phyloP scores from a whole-genome alignment of 345 rosid genomes.

The Tarenaya hassleriana region DNA sequence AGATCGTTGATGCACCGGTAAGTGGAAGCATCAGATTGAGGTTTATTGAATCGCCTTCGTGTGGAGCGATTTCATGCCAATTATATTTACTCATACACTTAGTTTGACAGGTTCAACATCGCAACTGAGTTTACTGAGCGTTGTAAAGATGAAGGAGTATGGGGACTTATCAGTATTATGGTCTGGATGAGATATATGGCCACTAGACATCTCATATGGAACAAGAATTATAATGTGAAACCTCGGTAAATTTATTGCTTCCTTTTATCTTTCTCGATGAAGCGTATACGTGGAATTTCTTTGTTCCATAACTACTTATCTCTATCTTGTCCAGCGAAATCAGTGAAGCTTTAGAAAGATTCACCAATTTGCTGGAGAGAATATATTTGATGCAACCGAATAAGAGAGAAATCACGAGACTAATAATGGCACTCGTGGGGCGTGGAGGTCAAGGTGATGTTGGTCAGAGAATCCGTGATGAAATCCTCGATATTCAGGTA shows the following conservation, averaged over 20 bases:
- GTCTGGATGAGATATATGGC: slow-evolving; percentile 99
- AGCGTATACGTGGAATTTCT: background rate
- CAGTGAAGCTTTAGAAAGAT: slow-evolving; percentile 89
- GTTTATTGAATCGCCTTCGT: slow-evolving; percentile 3
- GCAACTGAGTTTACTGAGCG: slow-evolving; percentile 32
- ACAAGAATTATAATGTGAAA: slow-evolving; percentile 95
- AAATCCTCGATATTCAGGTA: slow-evolving; percentile 94
- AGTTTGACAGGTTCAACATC: slow-evolving; percentile 32
- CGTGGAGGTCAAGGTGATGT: slow-evolving; percentile 99
- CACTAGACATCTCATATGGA: slow-evolving; percentile 94
- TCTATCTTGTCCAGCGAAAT: slow-evolving; percentile 51
- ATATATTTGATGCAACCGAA: slow-evolving; percentile 44
- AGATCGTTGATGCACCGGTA: slow-evolving; percentile 66
- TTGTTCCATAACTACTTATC: background rate
- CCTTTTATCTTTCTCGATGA: slow-evolving; percentile 3
- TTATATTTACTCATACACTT: slow-evolving; percentile 22
- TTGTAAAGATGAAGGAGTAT: slow-evolving; percentile 53
- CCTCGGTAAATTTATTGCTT: slow-evolving; percentile 53
- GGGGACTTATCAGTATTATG: slow-evolving; percentile 79
- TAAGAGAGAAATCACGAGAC: slow-evolving; percentile 61
- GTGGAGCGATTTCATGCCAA: slow-evolving; percentile 7
- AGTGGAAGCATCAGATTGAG: slow-evolving; percentile 14
- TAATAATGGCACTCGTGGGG: slow-evolving; percentile 90
- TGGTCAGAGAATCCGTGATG: slow-evolving; percentile 97
- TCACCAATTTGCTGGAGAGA: slow-evolving; percentile 70